Percentiles rank a stretch among this genome's conserved stretches.
These are phyloP conservation scores for Paecilomyces variotii DNA, from an alignment of 2,329 filamentous ascomycete genomes.

Conservation along the genomic window DNA sequence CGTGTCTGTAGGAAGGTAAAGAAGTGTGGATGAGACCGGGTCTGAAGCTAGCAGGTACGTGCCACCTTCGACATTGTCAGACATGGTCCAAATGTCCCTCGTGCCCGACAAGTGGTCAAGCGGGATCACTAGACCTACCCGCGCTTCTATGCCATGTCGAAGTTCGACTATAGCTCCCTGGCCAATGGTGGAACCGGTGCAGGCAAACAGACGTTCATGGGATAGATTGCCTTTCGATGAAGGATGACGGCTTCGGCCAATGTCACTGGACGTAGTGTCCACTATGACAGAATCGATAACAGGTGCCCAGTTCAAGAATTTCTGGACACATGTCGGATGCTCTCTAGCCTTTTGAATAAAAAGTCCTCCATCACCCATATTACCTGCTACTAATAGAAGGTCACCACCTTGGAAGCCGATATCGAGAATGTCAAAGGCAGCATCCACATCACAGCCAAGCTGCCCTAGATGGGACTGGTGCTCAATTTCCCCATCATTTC, in stretches of 20 bases:
- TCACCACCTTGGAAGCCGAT: conserved; percentile 62
- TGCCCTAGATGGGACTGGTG: conserved; percentile 54
- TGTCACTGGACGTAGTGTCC: conserved; percentile 7
- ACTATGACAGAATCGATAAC: conserved; percentile 40
- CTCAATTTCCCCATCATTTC: conserved; percentile 46
- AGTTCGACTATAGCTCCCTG: conserved; percentile 61
- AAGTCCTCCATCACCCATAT: conserved; percentile 67
- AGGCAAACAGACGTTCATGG: conserved; percentile 57
- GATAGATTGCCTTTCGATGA: conserved; percentile 14
- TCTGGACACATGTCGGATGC: conserved; percentile 47
- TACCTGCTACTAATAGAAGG: conserved; percentile 71
- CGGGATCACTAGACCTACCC: conserved; percentile 44
- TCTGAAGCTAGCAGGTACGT: conserved; percentile 36
- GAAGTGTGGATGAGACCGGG: conserved; percentile 30
- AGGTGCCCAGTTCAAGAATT: conserved; percentile 55
- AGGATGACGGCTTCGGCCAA: background rate
- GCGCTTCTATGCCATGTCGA: conserved; percentile 61
- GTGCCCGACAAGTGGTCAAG: conserved; percentile 34
- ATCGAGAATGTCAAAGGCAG: conserved; percentile 64
- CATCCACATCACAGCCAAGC: conserved; percentile 67
- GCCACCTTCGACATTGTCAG: conserved; percentile 21
- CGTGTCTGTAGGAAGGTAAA: conserved; percentile 29
- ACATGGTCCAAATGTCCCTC: conserved; percentile 37
- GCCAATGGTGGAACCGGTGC: conserved; percentile 52
- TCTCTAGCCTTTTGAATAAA: conserved; percentile 60